Conservation (phyloP, 495 filamentous ascomycete genomes). For the Xylaria grammica region DNA sequence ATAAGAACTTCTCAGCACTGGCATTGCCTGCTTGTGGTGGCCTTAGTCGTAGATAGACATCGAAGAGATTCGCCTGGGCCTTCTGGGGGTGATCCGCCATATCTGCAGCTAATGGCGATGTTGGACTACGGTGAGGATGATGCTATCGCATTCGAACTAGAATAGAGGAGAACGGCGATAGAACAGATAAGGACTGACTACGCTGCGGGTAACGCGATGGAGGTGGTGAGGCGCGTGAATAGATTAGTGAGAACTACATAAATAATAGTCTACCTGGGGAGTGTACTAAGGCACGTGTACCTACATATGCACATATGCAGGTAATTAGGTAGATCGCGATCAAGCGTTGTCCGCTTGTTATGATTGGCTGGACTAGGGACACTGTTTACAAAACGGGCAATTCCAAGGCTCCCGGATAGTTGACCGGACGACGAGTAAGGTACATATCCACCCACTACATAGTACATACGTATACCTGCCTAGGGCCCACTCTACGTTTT, state of each 20-base stretch:
- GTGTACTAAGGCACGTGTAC: no score
- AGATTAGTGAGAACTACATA: neutral
- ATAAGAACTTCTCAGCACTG: constrained; percentile 71
- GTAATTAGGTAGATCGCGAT: neutral
- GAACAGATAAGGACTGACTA: neutral
- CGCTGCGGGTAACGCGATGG: neutral
- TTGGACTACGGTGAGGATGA: neutral
- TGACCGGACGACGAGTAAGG: neutral
- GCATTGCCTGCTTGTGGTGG: constrained; percentile 62
- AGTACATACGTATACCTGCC: no score
- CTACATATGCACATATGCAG: no score
- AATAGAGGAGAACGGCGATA: neutral
- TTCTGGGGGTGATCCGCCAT: constrained; percentile 40
- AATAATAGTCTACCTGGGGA: no score
- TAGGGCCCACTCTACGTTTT: no score
- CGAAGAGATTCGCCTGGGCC: constrained; percentile 66
- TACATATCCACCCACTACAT: no score
- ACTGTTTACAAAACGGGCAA: neutral
- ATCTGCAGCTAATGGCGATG: neutral
- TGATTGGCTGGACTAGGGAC: neutral
- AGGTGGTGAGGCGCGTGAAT: neutral
- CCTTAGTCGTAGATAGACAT: constrained; percentile 90
- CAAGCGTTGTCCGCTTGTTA: neutral
- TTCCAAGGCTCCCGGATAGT: neutral
- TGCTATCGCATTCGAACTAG: neutral